Percentiles rank a stretch among this genome's conserved stretches.
Evolutionary conservation across 129 eudicot species (phyloP).

Genomic region (Chrysanthemum makinoi): DNA sequence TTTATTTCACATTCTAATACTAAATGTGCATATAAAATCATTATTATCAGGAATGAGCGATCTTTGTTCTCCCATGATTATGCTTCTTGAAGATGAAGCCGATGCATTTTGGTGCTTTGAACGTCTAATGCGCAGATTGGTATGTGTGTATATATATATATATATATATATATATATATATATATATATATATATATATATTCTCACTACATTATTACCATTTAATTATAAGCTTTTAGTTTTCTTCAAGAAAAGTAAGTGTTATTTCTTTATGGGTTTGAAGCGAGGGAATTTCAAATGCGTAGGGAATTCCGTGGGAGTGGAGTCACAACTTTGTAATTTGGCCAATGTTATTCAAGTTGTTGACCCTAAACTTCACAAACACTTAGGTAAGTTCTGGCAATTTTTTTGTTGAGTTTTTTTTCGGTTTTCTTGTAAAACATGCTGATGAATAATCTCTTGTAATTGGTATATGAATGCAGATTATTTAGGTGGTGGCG

Average conservation of each 20-base stretch:
- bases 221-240: constrained; percentile 3
- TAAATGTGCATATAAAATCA: neutral
- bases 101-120: constrained; percentile 99
- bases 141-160: constrained; percentile 30
- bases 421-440: neutral
- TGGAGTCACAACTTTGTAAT: constrained; percentile 64
- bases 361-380: constrained; percentile 87
- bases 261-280: constrained; percentile 18
- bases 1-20: neutral
- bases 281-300: constrained; percentile 83
- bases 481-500: constrained; percentile 91
- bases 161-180: neutral
- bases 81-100: constrained; percentile 92
- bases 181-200: neutral
- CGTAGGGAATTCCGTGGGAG: constrained; percentile 67
- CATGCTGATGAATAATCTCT: neutral
- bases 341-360: constrained; percentile 73
- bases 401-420: neutral
- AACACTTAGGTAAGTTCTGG: constrained; percentile 56
- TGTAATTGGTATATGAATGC: constrained; percentile 20
- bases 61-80: constrained; percentile 97
- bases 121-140: constrained; percentile 95
- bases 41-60: constrained; percentile 89
- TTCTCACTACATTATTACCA: neutral
- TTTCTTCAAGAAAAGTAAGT: constrained; percentile 6